phyloP scores from a whole-genome alignment of 2,329 filamentous ascomycete species.

The Nemania serpens region DNA sequence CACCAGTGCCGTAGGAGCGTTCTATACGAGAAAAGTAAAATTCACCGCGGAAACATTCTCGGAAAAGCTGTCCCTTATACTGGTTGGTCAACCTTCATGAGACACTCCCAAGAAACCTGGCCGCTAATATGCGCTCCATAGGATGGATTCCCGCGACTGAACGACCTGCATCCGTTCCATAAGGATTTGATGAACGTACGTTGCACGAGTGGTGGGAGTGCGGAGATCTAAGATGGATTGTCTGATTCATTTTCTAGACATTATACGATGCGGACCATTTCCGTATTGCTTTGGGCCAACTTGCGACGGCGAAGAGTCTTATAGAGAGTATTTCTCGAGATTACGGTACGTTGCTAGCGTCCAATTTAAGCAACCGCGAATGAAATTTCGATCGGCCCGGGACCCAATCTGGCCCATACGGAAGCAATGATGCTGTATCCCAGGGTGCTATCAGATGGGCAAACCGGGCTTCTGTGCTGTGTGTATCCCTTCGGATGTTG shows the following conservation, averaged over 20 bases:
- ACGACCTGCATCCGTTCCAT: conserved; percentile 94
- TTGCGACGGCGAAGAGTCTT: conserved; percentile 93
- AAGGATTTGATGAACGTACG: conserved; percentile 68
- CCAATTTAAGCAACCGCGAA: background rate
- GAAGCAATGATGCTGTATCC: background rate
- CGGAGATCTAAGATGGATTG: background rate
- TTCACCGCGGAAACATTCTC: conserved; percentile 96
- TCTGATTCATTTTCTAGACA: conserved; percentile 60
- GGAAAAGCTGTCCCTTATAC: conserved; percentile 71
- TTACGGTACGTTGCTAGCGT: conserved; percentile 54
- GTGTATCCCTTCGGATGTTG: background rate
- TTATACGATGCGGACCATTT: conserved; percentile 99
- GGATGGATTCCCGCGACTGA: conserved; percentile 85
- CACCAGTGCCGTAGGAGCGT: conserved; percentile 54
- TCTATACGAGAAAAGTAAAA: conserved; percentile 98
- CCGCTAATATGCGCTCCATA: conserved; percentile 13
- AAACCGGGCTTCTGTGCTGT: background rate
- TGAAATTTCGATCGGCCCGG: background rate
- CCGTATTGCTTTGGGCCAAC: conserved; percentile 91
- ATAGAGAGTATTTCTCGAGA: conserved; percentile 96
- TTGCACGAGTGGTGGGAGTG: background rate
- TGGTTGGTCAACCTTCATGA: conserved; percentile 14
- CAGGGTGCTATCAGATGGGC: background rate
- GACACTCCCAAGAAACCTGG: no score
- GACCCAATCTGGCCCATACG: background rate